Conservation (phyloP, 768 basidiomycete genomes). For the Auricularia cornea region DNA sequence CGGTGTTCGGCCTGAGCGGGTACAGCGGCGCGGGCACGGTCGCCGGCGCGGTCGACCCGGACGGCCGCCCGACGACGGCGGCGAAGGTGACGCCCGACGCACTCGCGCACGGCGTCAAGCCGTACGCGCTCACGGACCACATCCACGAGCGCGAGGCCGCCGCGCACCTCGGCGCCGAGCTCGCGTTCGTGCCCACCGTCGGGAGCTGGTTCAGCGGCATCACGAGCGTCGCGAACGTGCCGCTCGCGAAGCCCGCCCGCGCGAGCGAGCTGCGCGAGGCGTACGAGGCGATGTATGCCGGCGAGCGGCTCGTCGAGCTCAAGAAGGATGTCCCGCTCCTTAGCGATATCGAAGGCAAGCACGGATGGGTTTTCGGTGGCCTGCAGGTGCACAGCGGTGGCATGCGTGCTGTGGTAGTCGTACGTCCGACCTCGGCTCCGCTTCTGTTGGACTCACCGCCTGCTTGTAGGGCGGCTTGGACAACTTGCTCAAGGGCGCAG, state of each 20-base stretch:
- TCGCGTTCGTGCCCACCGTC: slow-evolving; percentile 84
- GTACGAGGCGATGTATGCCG: slow-evolving; percentile 70
- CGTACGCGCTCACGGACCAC: slow-evolving; percentile 92
- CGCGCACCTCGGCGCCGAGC: slow-evolving; percentile 53
- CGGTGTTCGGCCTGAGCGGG: slow-evolving; percentile 88
- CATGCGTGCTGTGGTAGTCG: slow-evolving; percentile 89
- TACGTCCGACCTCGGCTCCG: slow-evolving; percentile 31
- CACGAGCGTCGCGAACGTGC: slow-evolving; percentile 76
- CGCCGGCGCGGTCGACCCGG: slow-evolving; percentile 48
- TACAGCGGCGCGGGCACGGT: slow-evolving; percentile 94
- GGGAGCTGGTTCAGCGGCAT: slow-evolving; percentile 97
- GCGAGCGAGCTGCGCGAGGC: slow-evolving; percentile 65
- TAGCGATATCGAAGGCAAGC: slow-evolving; percentile 67
- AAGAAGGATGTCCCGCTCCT: slow-evolving; percentile 65
- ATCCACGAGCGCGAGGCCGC: slow-evolving; percentile 97
- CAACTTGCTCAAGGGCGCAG: slow-evolving; percentile 95
- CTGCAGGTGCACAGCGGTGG: slow-evolving; percentile 87
- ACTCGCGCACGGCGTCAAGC: slow-evolving; percentile 65
- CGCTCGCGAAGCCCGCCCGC: slow-evolving; percentile 54
- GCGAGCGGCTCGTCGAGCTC: slow-evolving; percentile 58
- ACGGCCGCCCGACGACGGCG: slow-evolving; percentile 62
- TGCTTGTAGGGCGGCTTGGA: slow-evolving; percentile 75
- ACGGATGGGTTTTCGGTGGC: slow-evolving; percentile 88
- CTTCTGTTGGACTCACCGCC: background rate
- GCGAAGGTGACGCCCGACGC: slow-evolving; percentile 77